A percentile compares a stretch with the other conserved stretches of the same genome.
Conservation (phyloP, 2,329 filamentous ascomycete species). For the Cercospora sp. region DNA sequence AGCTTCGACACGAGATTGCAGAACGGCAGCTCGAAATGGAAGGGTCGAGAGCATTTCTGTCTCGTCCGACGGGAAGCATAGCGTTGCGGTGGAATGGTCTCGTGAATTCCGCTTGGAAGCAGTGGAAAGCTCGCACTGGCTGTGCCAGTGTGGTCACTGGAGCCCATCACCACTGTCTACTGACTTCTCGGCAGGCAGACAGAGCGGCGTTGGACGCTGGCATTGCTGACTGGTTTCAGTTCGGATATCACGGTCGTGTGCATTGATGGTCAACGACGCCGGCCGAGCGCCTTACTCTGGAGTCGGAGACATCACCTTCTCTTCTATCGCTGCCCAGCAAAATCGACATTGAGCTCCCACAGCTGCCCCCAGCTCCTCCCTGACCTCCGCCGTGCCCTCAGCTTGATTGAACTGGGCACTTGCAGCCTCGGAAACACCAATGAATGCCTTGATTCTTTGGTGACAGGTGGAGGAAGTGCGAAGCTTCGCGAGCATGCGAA, state of each 20-base stretch:
- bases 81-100: not conserved
- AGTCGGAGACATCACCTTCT: no score
- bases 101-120: not conserved
- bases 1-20: not conserved
- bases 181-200: not conserved
- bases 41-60: not conserved
- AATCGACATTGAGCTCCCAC: not conserved
- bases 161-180: not conserved
- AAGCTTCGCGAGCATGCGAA: not conserved
- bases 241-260: no score
- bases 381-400: not conserved
- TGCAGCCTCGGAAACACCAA: not conserved
- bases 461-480: not conserved
- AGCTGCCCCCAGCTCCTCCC: not conserved
- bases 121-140: not conserved
- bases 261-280: not conserved
- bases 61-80: not conserved
- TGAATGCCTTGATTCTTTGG: not conserved
- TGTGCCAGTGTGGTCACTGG: not conserved
- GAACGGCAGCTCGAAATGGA: not conserved
- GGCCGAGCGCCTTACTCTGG: not conserved
- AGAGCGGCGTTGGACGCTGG: not conserved
- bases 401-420: accelerated
- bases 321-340: not conserved
- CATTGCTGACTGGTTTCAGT: not conserved